Base-by-base conservation (phyloP, 352 stramenopile species). In the Phytophthora macrochlamydospora region DNA sequence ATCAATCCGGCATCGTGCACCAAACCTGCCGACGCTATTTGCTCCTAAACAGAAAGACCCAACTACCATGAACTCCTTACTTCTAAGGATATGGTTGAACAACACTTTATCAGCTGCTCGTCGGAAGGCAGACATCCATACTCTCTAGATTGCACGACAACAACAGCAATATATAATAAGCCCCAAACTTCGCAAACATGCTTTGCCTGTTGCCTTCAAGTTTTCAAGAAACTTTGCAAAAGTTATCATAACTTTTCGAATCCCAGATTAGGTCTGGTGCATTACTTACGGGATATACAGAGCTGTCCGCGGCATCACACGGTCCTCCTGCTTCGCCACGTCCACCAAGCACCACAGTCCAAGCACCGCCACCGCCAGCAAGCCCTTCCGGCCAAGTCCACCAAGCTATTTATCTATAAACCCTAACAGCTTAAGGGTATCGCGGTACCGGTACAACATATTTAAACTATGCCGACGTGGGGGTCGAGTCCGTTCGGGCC, bases 401-500 rank as follows among this genome's bases (percentile, higher is more conserved):
- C 18, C 8, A 45, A 9, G 4, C 18, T 24, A 24, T 24, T 24
- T 24, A 24, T 24, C 18, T 24, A 0, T 24, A 24, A 24, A 24
- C 18, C 18, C 18, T 24, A 24, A 24, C 18, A 24, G 18, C 18
- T 24, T 24, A 24, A 24, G 18, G 18, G 18, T 24, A 24, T 24
- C 18, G 18, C 18, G 18, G 18, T 24, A 24, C 18, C 18, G 18
- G 18, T 24, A 46, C 40, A 28, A 8, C 43, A 3, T 12, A 29
- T 49, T 49, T n/a, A 49, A 57, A 2, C 18, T 24, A 69, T 73
- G 60, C 50, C 61, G 4, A 29, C 56, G 44, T 69, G 66, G 62
- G 70, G 67, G 61, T 48, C 64, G 4, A 78, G 60, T 67, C 71
- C 71, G 44, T 78, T 78, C 50, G 67, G 46, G 7, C 51, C 56